phyloP scores from a whole-genome alignment of 73 alveolate species.

The Strombidium stylifer region DNA sequence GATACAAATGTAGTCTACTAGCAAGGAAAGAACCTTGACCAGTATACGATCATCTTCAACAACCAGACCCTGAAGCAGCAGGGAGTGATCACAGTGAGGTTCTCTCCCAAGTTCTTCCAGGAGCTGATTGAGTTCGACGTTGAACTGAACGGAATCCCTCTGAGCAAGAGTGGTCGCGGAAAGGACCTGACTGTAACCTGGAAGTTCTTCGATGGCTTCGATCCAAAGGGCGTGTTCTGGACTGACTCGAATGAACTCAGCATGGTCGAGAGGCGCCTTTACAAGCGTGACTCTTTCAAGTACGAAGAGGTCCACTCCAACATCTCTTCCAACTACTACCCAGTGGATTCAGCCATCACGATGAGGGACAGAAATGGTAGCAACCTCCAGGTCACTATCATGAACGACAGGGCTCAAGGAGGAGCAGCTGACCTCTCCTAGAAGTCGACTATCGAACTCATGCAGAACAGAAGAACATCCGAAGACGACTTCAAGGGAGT shows the following conservation, averaged over 20 bases:
- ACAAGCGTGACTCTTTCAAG: slow-evolving; percentile 44
- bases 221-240: slow-evolving; percentile 41
- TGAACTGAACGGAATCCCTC: slow-evolving; percentile 8
- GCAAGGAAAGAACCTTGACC: neutral
- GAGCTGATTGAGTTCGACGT: slow-evolving; percentile 10
- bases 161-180: neutral
- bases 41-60: neutral
- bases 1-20: neutral
- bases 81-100: neutral
- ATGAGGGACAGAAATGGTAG: slow-evolving; percentile 12
- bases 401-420: slow-evolving; percentile 52
- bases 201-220: neutral
- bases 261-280: slow-evolving; percentile 46
- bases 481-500: slow-evolving; percentile 88
- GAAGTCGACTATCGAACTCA: slow-evolving; percentile 24
- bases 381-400: slow-evolving; percentile 19
- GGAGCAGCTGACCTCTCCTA: slow-evolving; percentile 38
- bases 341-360: slow-evolving; percentile 46
- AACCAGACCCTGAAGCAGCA: neutral
- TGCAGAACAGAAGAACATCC: slow-evolving; percentile 41
- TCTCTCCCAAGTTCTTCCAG: neutral
- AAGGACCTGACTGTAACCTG: slow-evolving; percentile 14
- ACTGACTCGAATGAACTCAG: slow-evolving; percentile 72
- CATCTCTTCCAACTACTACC: slow-evolving; percentile 51
- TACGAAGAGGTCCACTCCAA: neutral